Conservation (phyloP, 371 early-diverging fungal species). For the Lichtheimia ornata region DNA sequence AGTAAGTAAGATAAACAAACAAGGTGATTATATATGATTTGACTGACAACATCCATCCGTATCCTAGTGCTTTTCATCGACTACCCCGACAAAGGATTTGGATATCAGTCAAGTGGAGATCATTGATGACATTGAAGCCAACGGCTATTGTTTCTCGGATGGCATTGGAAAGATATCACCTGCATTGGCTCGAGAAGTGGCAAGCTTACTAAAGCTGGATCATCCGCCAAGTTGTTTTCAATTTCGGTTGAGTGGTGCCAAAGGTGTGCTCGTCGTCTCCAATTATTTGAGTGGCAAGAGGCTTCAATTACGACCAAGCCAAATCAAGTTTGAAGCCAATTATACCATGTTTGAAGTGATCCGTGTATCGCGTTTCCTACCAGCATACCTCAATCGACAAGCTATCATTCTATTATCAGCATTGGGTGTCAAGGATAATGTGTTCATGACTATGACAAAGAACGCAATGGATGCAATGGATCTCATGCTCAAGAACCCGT, state of each 20-base stretch:
- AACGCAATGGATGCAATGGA: conserved; percentile 48
- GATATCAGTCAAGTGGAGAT: conserved; percentile 32
- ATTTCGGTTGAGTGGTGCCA: conserved; percentile 80
- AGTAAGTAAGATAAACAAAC: conserved; percentile 18
- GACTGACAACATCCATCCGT: background rate
- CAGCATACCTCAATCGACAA: conserved; percentile 75
- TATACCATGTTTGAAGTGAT: conserved; percentile 68
- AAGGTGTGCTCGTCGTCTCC: conserved; percentile 67
- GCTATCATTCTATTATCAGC: conserved; percentile 67
- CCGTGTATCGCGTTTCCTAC: conserved; percentile 52
- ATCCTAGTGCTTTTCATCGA: conserved; percentile 65
- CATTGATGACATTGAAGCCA: conserved; percentile 60
- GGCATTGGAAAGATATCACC: conserved; percentile 79
- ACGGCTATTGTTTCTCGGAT: conserved; percentile 75
- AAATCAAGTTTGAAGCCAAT: conserved; percentile 67
- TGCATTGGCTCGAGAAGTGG: conserved; percentile 55
- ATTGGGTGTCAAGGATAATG: conserved; percentile 62
- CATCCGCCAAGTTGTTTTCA: conserved; percentile 75
- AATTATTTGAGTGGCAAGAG: conserved; percentile 21
- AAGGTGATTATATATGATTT: background rate
- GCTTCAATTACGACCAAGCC: conserved; percentile 65
- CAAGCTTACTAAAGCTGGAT: conserved; percentile 48
- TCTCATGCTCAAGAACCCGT: conserved; percentile 39
- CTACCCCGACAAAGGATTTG: conserved; percentile 49
- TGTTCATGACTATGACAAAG: conserved; percentile 54